These are phyloP conservation scores for Teunomyces aglyptinius DNA, from an alignment of 805 yeast genomes.

Conservation along the genomic window DNA sequence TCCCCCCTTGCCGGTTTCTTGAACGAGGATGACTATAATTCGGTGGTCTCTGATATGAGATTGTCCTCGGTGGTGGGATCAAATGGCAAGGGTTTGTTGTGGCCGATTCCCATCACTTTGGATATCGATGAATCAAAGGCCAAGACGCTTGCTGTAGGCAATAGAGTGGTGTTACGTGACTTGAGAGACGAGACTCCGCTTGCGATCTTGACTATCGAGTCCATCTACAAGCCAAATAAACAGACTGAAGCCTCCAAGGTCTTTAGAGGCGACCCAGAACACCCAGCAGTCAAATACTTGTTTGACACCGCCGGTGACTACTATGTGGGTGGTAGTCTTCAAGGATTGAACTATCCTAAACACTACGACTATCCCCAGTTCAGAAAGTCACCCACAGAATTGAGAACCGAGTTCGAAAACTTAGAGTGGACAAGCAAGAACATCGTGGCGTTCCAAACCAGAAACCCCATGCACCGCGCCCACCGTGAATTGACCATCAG, in stretches of 20 bases:
- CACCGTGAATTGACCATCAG: conserved; percentile 94
- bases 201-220: conserved; percentile 78
- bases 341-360: conserved; percentile 78
- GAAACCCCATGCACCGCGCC: conserved; percentile 99
- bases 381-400: conserved; percentile 87
- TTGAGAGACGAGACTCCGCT: conserved; percentile 75
- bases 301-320: conserved; percentile 72
- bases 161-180: conserved; percentile 72
- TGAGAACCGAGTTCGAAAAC: conserved; percentile 76
- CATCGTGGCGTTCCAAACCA: conserved; percentile 95
- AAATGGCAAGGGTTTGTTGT: conserved; percentile 60
- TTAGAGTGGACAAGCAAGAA: conserved; percentile 73
- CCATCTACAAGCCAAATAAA: conserved; percentile 82
- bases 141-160: conserved; percentile 46
- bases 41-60: conserved; percentile 69
- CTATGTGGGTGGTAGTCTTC: conserved; percentile 84
- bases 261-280: conserved; percentile 96
- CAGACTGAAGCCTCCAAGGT: conserved; percentile 76
- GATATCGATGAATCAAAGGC: conserved; percentile 63
- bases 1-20: conserved; percentile 76
- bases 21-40: conserved; percentile 62
- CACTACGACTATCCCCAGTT: conserved; percentile 89
- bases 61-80: conserved; percentile 46
- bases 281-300: conserved; percentile 83
- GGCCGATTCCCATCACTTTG: conserved; percentile 91